Evolutionary conservation across 1,284 basidiomycete genomes (phyloP), one percentile per base, ranked within the genome.

Genomic region (Tilletia setariae): DNA sequence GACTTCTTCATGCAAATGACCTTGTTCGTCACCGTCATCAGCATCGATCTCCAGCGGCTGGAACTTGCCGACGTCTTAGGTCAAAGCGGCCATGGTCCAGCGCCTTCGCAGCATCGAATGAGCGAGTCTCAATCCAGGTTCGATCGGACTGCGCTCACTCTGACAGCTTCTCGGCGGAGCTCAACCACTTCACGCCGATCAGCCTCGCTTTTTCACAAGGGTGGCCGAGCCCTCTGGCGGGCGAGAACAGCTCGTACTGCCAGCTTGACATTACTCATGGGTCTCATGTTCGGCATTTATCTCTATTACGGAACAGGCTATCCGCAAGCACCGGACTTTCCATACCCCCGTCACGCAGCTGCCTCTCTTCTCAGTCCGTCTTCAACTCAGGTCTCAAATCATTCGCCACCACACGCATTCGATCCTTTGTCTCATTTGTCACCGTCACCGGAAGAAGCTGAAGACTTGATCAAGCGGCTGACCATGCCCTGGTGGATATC

Each of bases 1-100:
- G 94, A 98, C 83, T 98, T 93, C 91, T 96, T 94, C 83, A 85
- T 95, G 67, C 91, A 93, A 25, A 91, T 94, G 81, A 93, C 92
- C 0, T 93, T 94, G 83, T 95, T 94, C 83, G 86, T 93, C 74
- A 91, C 93, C 19, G 91, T 95, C 21, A 84, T 95, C 28, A 91
- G 90, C 3, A 93, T 95, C 76, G 93, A 95, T 84, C 88, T 94
- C 67, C 92, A 94, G 74, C 89, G 93, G 62, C 84, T 95, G 30
- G 93, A 94, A 46, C 44, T 78, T 7, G 76, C 76, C 62, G 76
- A 78, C 65, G 72, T 78, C 9, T 67, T 78, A 23, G 73, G 74
- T 0, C 76, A 78, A 49, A 75, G 75, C 43, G 73, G 61, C 8
- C 51, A 30, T 9, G 56, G 28, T 8, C 56, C 56, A 9, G 56